Evolutionary conservation across 441 rosid genomes (phyloP).

Genomic region (Populus trichocarpa): DNA sequence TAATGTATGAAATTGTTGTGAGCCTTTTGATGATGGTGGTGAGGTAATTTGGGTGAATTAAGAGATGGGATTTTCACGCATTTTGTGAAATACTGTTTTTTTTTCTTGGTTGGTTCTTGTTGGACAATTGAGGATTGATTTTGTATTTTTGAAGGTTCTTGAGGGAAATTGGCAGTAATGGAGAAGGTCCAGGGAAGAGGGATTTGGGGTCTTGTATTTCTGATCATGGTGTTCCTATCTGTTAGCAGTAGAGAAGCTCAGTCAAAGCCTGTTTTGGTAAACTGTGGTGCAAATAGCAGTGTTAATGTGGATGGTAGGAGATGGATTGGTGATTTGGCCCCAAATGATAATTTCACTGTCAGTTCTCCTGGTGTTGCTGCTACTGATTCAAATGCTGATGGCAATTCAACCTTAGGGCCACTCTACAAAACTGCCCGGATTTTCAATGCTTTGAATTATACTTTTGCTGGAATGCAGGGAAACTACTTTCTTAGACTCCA

Average conservation of each 20-base stretch:
- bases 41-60: slow-evolving; percentile 7
- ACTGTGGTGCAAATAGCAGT: slow-evolving; percentile 65
- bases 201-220: slow-evolving; percentile 25
- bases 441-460: slow-evolving; percentile 54
- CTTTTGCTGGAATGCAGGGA: slow-evolving; percentile 49
- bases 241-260: slow-evolving; percentile 47
- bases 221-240: slow-evolving; percentile 25
- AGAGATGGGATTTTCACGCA: slow-evolving; percentile 6
- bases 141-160: background rate
- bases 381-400: slow-evolving; percentile 27
- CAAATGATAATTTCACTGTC: slow-evolving; percentile 46
- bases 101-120: slow-evolving; percentile 6
- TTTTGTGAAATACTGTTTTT: slow-evolving; percentile 4
- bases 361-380: slow-evolving; percentile 39
- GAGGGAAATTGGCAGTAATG: slow-evolving; percentile 25
- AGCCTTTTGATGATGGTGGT: background rate
- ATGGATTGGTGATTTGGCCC: slow-evolving; percentile 70
- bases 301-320: slow-evolving; percentile 56
- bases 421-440: slow-evolving; percentile 61
- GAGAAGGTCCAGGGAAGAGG: slow-evolving; percentile 29
- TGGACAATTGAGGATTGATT: background rate
- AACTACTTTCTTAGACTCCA: slow-evolving; percentile 71
- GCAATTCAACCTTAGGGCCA: slow-evolving; percentile 22
- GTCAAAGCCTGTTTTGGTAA: slow-evolving; percentile 46
- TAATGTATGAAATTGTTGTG: background rate